Evolutionary conservation across 805 yeast genomes (phyloP), one percentile per base, ranked within the genome.

Genomic region (Maudiozyma turicensis): DNA sequence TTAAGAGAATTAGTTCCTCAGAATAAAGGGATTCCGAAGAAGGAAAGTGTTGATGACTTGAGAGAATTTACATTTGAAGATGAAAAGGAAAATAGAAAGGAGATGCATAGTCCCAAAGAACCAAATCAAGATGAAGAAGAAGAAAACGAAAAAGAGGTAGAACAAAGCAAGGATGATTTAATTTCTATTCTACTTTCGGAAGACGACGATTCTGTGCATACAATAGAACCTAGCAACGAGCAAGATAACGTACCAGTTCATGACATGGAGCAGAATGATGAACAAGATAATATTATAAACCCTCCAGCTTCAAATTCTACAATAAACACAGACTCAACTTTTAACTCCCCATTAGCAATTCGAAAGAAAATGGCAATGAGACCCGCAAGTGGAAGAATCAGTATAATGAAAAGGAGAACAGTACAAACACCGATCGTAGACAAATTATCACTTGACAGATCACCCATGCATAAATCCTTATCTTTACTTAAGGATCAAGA

Each of bases 11-110:
- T 14, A 13, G 30, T 9, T 13, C 28, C 35, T 6, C 33, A 28
- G 13, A 29, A 14, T 11, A 33, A 32, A 32, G 15, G 20, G 48
- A 67, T 75, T 53, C 66, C 61, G 49, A 81, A 81, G 63, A 81
- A 80, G 58, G 64, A 64, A 8, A 80, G 77, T 0, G 66, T 72
- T 42, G 64, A 65, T 11, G 74, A 82, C 55, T 64, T 83, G 44
- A 67, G 84, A 53, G 71, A 68, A 52, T 70, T 70, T 51, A 68
- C 69, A 20, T 68, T 67, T 46, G 74, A 66, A 45, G 39, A 37
- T 28, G 37, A 42, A 20, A 31, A 40, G 14, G 29, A 38, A 7
- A 38, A 38, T 3, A 1, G 6, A 29, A 11, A 40, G 26, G 26
- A 20, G 34, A 32, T 4, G 34, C 9, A 32, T 3, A 32, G 26